These are phyloP conservation scores for Apiospora hydei DNA, from an alignment of 2,329 filamentous ascomycete species.

Conservation along the genomic window DNA sequence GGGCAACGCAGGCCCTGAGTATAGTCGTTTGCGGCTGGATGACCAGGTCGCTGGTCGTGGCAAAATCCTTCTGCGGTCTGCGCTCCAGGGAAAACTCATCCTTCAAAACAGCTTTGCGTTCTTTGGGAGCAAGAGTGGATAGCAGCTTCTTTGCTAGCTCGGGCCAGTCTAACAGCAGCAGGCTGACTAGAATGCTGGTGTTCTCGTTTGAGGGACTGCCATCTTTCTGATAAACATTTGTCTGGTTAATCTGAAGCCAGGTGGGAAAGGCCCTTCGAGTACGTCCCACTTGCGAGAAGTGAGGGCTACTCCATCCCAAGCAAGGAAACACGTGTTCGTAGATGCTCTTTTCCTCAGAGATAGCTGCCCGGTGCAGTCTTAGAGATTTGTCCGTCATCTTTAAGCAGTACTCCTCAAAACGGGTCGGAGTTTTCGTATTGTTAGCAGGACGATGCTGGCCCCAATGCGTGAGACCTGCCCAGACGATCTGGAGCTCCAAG, in stretches of 20 bases:
- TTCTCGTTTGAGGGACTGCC: not conserved
- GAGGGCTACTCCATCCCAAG: not conserved
- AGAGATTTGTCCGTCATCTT: slow-evolving; percentile 30
- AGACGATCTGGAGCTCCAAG: slow-evolving; percentile 31
- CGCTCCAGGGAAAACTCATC: not conserved
- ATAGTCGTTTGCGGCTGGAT: not conserved
- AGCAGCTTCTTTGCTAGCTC: slow-evolving; percentile 29
- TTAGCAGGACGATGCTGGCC: slow-evolving; percentile 18
- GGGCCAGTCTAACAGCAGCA: slow-evolving; percentile 28
- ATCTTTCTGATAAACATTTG: not conserved
- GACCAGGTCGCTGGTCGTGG: slow-evolving; percentile 4
- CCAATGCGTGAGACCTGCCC: slow-evolving; percentile 29
- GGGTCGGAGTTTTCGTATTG: slow-evolving; percentile 10
- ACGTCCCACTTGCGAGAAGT: not conserved
- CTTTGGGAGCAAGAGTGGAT: not conserved
- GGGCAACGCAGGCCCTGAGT: not conserved
- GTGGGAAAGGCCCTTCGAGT: not conserved
- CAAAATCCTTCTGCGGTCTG: not conserved
- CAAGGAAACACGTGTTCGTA: not conserved
- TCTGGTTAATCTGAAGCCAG: not conserved
- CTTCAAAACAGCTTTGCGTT: not conserved
- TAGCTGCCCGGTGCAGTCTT: slow-evolving; percentile 21
- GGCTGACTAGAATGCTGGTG: slow-evolving; percentile 28
- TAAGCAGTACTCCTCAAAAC: slow-evolving; percentile 33
- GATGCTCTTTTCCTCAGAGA: slow-evolving; percentile 13